Evolutionary conservation across 495 filamentous ascomycete species (phyloP).

Genomic region (Margaritispora aquatica): DNA sequence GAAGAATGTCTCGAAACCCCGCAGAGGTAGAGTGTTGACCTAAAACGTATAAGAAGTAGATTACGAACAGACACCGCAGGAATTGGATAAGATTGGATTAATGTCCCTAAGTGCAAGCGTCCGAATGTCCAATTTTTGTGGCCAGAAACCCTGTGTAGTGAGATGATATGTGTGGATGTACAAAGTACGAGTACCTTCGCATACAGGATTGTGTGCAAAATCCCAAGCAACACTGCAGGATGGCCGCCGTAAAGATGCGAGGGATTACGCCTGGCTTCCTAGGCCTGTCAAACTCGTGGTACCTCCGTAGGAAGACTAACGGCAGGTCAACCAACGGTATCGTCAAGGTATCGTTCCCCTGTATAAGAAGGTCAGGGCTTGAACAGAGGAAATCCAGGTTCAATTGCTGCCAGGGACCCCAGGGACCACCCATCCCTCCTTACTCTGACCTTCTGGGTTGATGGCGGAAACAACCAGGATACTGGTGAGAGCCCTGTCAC

Average conservation of each 20-base stretch:
- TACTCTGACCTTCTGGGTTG: background rate
- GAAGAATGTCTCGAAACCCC: conserved; percentile 2
- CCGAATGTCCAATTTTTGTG: background rate
- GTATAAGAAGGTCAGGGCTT: background rate
- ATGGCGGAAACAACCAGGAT: background rate
- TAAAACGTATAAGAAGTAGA: background rate
- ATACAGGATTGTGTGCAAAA: background rate
- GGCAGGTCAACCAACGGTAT: conserved; percentile 9
- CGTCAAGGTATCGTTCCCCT: conserved; percentile 15
- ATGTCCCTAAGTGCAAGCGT: conserved; percentile 8
- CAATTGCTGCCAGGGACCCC: too few species aligned
- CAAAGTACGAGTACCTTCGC: background rate
- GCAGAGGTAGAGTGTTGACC: background rate
- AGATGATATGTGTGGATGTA: conserved; percentile 1
- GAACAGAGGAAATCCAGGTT: background rate
- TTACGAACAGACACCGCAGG: background rate
- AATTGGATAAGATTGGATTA: background rate
- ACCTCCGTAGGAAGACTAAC: conserved; percentile 14
- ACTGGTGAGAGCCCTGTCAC: background rate
- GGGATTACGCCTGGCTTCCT: conserved; percentile 5
- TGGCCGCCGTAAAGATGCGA: conserved; percentile 13
- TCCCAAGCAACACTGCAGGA: conserved; percentile 1
- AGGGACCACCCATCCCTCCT: too few species aligned
- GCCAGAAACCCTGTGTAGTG: conserved; percentile 7
- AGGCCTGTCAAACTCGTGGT: conserved; percentile 14